Conservation (phyloP, 2,329 filamentous ascomycete genomes). For the Paecilomyces niveus region DNA sequence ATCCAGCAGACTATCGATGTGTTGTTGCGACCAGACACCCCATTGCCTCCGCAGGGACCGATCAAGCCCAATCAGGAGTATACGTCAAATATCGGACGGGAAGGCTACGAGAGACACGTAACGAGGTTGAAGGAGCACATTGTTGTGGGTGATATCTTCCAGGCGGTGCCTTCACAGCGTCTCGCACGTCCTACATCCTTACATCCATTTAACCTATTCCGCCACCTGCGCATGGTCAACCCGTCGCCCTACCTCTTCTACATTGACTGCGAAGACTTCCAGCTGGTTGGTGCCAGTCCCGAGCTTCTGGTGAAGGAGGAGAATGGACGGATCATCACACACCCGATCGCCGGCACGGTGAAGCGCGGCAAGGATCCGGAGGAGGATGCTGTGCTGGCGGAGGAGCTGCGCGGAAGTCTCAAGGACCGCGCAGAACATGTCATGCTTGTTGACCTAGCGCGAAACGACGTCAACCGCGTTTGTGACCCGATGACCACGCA, state of each 20-base stretch:
- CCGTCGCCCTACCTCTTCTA: slow-evolving; percentile 97
- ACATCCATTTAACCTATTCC: slow-evolving; percentile 97
- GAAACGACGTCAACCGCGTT: slow-evolving; percentile 94
- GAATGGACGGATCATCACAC: slow-evolving; percentile 79
- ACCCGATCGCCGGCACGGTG: slow-evolving; percentile 94
- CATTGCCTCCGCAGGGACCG: slow-evolving; percentile 67
- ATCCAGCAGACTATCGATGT: slow-evolving; percentile 63
- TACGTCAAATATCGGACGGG: slow-evolving; percentile 82
- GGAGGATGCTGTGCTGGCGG: slow-evolving; percentile 73
- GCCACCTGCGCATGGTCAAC: slow-evolving; percentile 92
- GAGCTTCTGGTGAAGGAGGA: slow-evolving; percentile 92
- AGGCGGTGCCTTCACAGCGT: slow-evolving; percentile 90
- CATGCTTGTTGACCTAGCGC: slow-evolving; percentile 92
- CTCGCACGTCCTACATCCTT: slow-evolving; percentile 82
- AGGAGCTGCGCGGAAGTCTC: slow-evolving; percentile 67
- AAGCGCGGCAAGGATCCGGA: slow-evolving; percentile 73
- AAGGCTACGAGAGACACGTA: slow-evolving; percentile 88
- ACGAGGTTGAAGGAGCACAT: slow-evolving; percentile 84
- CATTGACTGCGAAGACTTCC: slow-evolving; percentile 83
- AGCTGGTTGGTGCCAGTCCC: slow-evolving; percentile 90
- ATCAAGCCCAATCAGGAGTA: slow-evolving; percentile 71
- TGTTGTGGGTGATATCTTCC: slow-evolving; percentile 86
- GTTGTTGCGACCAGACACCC: slow-evolving; percentile 66
- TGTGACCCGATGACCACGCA: slow-evolving; percentile 84
- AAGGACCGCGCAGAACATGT: slow-evolving; percentile 95